These are phyloP conservation scores for Solanum infundibuliforme DNA, from an alignment of 257 asterid genomes.

Conservation along the genomic window DNA sequence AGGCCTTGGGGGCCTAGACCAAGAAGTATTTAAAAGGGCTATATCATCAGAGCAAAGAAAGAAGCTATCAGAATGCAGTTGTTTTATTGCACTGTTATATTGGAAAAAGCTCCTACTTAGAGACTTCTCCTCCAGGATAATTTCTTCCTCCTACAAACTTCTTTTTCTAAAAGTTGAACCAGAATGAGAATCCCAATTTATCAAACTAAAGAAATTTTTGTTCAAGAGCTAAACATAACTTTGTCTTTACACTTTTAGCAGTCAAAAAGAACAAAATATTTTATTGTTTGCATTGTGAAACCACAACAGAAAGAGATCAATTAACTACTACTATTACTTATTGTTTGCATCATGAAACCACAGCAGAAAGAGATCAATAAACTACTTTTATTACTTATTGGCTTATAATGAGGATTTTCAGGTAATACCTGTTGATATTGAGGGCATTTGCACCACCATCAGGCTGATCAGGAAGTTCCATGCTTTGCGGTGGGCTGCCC, in stretches of 20 bases:
- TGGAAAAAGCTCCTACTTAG: not conserved
- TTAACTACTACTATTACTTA: not conserved
- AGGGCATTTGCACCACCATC: conserved; percentile 99
- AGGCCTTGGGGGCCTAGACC: no score
- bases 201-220: not conserved
- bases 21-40: not conserved
- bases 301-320: not conserved
- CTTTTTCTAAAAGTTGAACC: not conserved
- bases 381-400: not conserved
- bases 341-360: not conserved
- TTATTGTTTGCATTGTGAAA: not conserved
- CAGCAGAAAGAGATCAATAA: not conserved
- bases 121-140: not conserved
- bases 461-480: conserved; percentile 73
- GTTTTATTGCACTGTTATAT: not conserved
- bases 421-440: conserved; percentile 69
- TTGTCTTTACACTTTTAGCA: not conserved
- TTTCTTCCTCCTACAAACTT: not conserved
- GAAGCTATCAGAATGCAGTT: not conserved
- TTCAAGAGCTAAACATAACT: not conserved
- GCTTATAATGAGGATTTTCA: not conserved
- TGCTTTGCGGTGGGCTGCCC: conserved; percentile 38
- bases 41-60: not conserved
- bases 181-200: not conserved
- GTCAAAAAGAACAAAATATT: not conserved